Percentiles rank a stretch among this genome's conserved stretches.
phyloP scores from a whole-genome alignment of 2,329 filamentous ascomycete genomes.

The Fusarium sublunatum region DNA sequence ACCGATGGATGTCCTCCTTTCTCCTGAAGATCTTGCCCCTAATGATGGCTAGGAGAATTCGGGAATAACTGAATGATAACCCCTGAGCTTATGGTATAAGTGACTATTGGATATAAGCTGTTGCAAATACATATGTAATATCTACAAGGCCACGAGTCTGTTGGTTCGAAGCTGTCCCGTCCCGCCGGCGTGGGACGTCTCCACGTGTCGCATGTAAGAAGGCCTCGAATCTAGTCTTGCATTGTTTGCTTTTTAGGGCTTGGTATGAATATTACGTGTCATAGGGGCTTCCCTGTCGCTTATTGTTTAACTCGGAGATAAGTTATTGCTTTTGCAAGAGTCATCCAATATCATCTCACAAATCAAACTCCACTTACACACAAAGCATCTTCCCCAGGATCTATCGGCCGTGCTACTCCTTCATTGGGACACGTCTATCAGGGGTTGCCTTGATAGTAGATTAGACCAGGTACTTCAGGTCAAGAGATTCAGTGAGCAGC shows the following conservation, averaged over 20 bases:
- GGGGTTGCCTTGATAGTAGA: neutral
- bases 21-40: conserved; percentile 22
- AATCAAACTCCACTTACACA: conserved; percentile 7
- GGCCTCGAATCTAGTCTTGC: conserved; percentile 15
- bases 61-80: conserved; percentile 6
- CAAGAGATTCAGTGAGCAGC: conserved; percentile 1
- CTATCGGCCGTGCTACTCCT: neutral
- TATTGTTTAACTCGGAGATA: neutral
- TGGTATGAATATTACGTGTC: conserved; percentile 20
- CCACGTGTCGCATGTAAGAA: conserved; percentile 34
- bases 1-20: neutral
- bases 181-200: conserved; percentile 30
- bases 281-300: neutral
- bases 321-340: conserved; percentile 13
- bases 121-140: too few species aligned
- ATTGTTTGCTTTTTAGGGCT: conserved; percentile 1
- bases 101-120: too few species aligned
- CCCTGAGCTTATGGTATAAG: conserved; percentile 21
- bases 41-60: neutral
- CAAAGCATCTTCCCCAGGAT: conserved; percentile 6
- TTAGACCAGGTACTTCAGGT: neutral
- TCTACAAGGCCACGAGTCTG: conserved; percentile 8
- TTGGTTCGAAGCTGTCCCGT: conserved; percentile 30
- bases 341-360: neutral
- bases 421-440: conserved; percentile 2